These are phyloP conservation scores for Citrullus amarus DNA, from an alignment of 306 rosid species.

Conservation along the genomic window DNA sequence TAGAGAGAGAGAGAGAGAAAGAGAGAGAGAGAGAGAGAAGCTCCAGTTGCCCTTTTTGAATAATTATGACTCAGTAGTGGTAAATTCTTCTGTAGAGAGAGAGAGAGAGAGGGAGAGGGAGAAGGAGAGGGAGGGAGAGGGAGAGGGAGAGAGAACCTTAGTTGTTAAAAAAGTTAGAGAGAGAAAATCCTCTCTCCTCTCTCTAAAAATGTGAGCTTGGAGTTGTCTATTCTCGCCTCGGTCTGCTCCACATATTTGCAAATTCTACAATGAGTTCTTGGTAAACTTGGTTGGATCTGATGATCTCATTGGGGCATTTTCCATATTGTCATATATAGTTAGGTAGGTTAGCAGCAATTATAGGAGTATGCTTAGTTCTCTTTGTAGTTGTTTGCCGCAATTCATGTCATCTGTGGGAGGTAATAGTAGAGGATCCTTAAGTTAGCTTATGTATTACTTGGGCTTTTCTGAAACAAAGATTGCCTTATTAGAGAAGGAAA, in stretches of 20 bases:
- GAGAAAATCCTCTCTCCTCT: too few species aligned
- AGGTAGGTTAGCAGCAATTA: constrained; percentile 8
- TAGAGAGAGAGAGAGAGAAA: too few species aligned
- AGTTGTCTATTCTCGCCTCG: constrained; percentile 1
- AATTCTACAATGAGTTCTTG: constrained; percentile 3
- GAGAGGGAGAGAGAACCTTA: too few species aligned
- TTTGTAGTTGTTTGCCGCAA: background rate
- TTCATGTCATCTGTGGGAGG: constrained; percentile 4
- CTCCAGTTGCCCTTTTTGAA: too few species aligned
- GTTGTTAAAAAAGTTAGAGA: too few species aligned
- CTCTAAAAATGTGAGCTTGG: background rate
- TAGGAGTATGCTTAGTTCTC: background rate
- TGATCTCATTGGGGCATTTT: background rate
- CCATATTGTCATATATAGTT: constrained; percentile 7
- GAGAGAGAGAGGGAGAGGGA: too few species aligned
- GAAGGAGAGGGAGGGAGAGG: too few species aligned
- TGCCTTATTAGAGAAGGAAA: background rate
- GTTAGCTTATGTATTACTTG: constrained; percentile 5
- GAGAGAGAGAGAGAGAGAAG: too few species aligned
- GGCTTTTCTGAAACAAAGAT: constrained; percentile 3
- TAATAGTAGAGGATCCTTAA: background rate
- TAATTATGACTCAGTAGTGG: too few species aligned
- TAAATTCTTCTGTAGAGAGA: too few species aligned
- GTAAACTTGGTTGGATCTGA: background rate
- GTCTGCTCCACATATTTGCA: background rate